phyloP scores from a whole-genome alignment of 2,329 filamentous ascomycete genomes.

The Lomentospora prolificans region DNA sequence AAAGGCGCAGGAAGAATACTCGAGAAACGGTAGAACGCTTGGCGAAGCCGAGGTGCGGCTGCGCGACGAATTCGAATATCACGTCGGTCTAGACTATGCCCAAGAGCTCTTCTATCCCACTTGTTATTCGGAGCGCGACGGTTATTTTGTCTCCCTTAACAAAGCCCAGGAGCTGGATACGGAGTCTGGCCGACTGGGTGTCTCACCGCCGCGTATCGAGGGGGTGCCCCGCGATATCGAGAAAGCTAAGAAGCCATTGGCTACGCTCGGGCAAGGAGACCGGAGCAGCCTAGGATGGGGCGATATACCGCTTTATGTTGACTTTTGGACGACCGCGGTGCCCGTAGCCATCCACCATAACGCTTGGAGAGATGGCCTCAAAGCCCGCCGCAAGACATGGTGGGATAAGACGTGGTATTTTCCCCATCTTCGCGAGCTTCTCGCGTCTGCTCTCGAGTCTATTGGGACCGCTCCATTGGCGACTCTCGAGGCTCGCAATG shows the following conservation, averaged over 20 bases:
- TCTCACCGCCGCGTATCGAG: constrained; percentile 16
- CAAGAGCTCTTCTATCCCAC: constrained; percentile 21
- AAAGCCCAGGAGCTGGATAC: constrained; percentile 12
- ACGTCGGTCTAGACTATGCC: constrained; percentile 19
- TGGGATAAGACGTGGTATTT: constrained; percentile 18
- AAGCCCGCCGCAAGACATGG: constrained; percentile 15
- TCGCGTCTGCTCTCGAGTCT: constrained; percentile 7
- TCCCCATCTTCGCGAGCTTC: constrained; percentile 14
- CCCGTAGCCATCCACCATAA: constrained; percentile 18
- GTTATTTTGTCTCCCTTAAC: constrained; percentile 16
- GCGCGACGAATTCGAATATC: constrained; percentile 16
- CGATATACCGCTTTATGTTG: constrained; percentile 9
- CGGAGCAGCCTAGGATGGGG: background rate
- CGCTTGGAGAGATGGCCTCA: constrained; percentile 13
- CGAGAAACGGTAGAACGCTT: background rate
- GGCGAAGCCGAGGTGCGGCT: background rate
- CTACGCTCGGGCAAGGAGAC: background rate
- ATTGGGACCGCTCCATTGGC: background rate
- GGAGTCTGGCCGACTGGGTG: constrained; percentile 13
- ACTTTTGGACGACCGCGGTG: constrained; percentile 16
- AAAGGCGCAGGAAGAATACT: constrained; percentile 13
- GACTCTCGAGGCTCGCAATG: background rate
- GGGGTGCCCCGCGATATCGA: constrained; percentile 16
- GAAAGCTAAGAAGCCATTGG: constrained; percentile 11
- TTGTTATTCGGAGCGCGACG: constrained; percentile 18